phyloP scores from a whole-genome alignment of 83 land plant species.

The Picea abies region DNA sequence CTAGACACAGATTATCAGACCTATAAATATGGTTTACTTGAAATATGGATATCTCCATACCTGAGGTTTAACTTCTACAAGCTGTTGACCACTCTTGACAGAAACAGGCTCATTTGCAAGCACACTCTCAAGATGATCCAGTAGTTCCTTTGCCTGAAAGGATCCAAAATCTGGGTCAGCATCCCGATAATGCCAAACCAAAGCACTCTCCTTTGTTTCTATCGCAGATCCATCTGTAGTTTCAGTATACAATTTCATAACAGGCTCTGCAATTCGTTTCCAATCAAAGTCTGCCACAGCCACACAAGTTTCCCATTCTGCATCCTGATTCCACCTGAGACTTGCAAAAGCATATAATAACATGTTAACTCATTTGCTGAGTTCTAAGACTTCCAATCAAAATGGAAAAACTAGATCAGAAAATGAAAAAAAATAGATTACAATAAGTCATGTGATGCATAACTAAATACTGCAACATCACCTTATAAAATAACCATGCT shows the following conservation, averaged over 20 bases:
- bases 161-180: constrained; percentile 81
- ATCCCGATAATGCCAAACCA: constrained; percentile 78
- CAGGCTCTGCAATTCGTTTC: constrained; percentile 59
- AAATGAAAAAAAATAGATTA: not conserved
- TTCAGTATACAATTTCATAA: constrained; percentile 66
- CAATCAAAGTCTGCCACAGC: constrained; percentile 44
- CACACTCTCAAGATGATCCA: constrained; percentile 70
- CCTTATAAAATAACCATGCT: constrained; percentile 74
- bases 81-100: constrained; percentile 67
- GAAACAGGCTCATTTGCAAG: constrained; percentile 80
- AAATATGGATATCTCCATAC: constrained; percentile 25
- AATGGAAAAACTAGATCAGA: not conserved
- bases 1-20: not conserved
- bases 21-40: too few relatives aligned
- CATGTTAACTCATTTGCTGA: not conserved
- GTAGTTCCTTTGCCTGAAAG: constrained; percentile 63
- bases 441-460: not conserved
- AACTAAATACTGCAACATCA: constrained; percentile 6
- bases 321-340: constrained; percentile 49
- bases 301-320: constrained; percentile 48
- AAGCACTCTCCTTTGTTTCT: constrained; percentile 66
- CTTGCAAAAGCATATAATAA: constrained; percentile 9
- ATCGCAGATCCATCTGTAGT: constrained; percentile 73
- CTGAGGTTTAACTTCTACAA: constrained; percentile 80
- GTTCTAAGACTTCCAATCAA: not conserved